Evolutionary conservation across 106 monocot species (phyloP), one percentile per base, ranked within the genome.

Genomic region (Gastrodia elata): DNA sequence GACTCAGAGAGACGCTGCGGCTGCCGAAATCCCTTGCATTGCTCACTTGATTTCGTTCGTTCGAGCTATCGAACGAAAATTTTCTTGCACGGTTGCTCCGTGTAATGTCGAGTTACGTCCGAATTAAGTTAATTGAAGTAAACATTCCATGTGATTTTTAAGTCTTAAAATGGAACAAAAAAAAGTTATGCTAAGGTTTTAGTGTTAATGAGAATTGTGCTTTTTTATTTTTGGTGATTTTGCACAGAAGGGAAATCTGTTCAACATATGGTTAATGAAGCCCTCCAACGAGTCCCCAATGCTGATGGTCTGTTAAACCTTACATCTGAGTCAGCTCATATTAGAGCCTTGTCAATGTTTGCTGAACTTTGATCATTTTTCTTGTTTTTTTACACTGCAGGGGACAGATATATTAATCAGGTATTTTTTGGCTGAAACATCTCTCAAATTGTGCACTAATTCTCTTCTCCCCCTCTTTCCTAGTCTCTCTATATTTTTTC

Each of bases 211-310:
- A 30, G 25, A 27, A 59, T 61, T 11, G 30, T 70, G 8, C 22
- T 48, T 2, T 6, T 28, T 16, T 37, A 24, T 69, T 70, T 46
- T 67, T 76, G 44, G 73, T 82, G 76, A 64, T 68, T 65, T 79
- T 25, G n/a, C 39, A 39, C 89, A 93, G 93, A 93, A 81, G 93
- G 93, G 24, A 93, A 93, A 74, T 93, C 93, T 65, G 93, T 93
- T 83, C 85, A 93, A 82, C 72, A 90, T 68, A 97, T 97, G 97
- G 97, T 97, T 48, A 75, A 90, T 83, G 90, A 97, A 86, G 92
- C 97, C 77, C 90, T 97, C 27, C 80, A 81, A 70, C 84, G 74
- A 69, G 93, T 97, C 65, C 97, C 97, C 67, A 97, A 97, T 76
- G 14, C 36, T 55, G 76, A 74, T 77, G 97, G 97, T 97, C 70